A percentile compares a stretch with the other conserved stretches of the same genome.
Conservation (phyloP, 116 monocot species). For the Papilionanthe hybrid region DNA sequence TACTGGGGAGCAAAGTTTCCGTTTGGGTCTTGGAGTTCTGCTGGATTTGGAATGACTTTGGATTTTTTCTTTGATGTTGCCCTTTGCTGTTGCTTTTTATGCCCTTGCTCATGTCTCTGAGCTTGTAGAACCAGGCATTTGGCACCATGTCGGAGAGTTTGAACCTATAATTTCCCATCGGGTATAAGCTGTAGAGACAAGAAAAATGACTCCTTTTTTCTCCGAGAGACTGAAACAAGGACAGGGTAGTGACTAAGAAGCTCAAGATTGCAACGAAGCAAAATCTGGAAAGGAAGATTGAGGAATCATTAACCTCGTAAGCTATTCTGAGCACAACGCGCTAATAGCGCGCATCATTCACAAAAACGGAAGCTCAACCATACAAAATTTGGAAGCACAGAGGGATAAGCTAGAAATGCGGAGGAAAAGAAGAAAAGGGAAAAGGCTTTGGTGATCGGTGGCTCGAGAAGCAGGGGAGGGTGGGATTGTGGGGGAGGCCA, state of each 20-base stretch:
- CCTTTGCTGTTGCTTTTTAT: slow-evolving; percentile 6
- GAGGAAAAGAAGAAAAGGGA: not conserved
- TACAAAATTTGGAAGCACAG: not conserved
- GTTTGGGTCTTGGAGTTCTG: not conserved
- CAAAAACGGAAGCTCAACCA: not conserved
- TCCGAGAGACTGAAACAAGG: not conserved
- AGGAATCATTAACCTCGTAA: not conserved
- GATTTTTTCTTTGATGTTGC: slow-evolving; percentile 1
- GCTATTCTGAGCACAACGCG: too few species aligned
- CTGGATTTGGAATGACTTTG: not conserved
- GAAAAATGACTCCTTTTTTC: not conserved
- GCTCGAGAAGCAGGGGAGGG: not conserved
- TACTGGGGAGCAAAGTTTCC: slow-evolving; percentile 30
- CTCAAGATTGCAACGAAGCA: not conserved
- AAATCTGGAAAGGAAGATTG: not conserved
- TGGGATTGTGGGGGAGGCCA: slow-evolving; percentile 1
- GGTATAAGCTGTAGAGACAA: not conserved
- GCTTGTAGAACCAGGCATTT: slow-evolving; percentile 86
- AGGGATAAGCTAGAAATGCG: not conserved
- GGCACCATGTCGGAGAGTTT: slow-evolving; percentile 75
- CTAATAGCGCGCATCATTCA: not conserved
- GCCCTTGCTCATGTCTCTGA: slow-evolving; percentile 55
- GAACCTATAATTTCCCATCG: slow-evolving; percentile 77
- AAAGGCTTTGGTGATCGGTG: not conserved
- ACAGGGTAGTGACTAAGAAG: not conserved